Evolutionary conservation across 768 basidiomycete genomes (phyloP).

Genomic region (Symmetrospora coprosmae): DNA sequence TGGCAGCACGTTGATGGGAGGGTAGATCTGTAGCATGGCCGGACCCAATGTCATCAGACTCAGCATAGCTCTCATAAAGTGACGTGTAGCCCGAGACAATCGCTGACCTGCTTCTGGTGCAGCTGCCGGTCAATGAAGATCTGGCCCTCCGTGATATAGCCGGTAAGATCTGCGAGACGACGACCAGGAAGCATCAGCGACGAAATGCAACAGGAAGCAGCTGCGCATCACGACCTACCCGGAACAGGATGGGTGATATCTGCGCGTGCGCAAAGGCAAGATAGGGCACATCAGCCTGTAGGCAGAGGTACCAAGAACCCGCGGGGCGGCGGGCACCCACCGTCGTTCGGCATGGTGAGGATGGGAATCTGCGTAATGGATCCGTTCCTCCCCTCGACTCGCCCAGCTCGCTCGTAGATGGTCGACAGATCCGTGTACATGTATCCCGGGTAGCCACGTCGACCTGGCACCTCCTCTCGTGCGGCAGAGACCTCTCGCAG

Average conservation of each 20-base stretch:
- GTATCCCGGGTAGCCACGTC: constrained; percentile 73
- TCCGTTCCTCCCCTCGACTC: constrained; percentile 91
- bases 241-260: constrained; percentile 99
- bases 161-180: constrained; percentile 88
- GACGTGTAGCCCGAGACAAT: constrained; percentile 41
- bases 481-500: constrained; percentile 96
- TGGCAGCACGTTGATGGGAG: constrained; percentile 96
- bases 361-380: constrained; percentile 99
- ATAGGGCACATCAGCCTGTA: background rate
- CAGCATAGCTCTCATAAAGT: background rate
- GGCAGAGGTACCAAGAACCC: background rate
- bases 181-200: background rate
- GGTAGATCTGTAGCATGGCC: constrained; percentile 60
- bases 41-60: background rate
- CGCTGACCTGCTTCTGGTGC: constrained; percentile 91
- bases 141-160: constrained; percentile 98
- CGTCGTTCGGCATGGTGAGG: constrained; percentile 98
- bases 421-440: constrained; percentile 93
- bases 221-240: constrained; percentile 15
- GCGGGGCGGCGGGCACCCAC: constrained; percentile 43
- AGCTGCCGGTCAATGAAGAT: constrained; percentile 96
- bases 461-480: constrained; percentile 96
- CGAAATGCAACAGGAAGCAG: background rate
- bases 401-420: constrained; percentile 97
- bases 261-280: constrained; percentile 35